Percentiles rank a stretch among this genome's conserved stretches.
Evolutionary conservation across 345 rosid species (phyloP).

Genomic region (Populus pruinosa): DNA sequence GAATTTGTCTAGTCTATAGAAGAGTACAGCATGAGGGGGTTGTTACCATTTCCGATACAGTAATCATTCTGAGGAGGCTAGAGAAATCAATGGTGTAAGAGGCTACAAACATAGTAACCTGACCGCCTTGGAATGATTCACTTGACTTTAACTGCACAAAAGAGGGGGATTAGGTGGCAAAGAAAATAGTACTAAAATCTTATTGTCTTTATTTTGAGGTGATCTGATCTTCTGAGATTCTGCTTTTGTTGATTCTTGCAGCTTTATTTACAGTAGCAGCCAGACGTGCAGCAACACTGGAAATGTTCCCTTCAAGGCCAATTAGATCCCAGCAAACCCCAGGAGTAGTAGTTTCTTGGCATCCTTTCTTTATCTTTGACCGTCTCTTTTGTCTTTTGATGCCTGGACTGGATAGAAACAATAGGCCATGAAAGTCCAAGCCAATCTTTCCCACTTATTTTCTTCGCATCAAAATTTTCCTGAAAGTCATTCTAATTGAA

Average conservation of each 20-base stretch:
- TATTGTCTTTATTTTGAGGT: slow-evolving; percentile 20
- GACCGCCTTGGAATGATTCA: slow-evolving; percentile 37
- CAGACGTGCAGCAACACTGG: slow-evolving; percentile 95
- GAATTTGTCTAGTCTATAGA: slow-evolving; percentile 42
- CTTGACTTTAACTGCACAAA: slow-evolving; percentile 44
- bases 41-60: slow-evolving; percentile 52
- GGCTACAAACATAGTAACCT: slow-evolving; percentile 51
- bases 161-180: slow-evolving; percentile 24
- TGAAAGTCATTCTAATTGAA: not conserved
- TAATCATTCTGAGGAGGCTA: slow-evolving; percentile 56
- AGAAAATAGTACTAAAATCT: slow-evolving; percentile 7
- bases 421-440: not conserved
- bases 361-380: slow-evolving; percentile 51
- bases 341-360: slow-evolving; percentile 49
- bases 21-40: slow-evolving; percentile 18
- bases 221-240: slow-evolving; percentile 44
- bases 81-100: slow-evolving; percentile 68
- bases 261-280: slow-evolving; percentile 62
- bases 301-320: slow-evolving; percentile 99
- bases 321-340: slow-evolving; percentile 92
- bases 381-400: slow-evolving; percentile 33
- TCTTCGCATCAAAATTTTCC: not conserved
- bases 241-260: slow-evolving; percentile 36
- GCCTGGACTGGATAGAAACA: not conserved
- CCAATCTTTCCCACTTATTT: not conserved